Conservation (phyloP, 192 early-diverging fungal genomes). For the Coemansia sp. region DNA sequence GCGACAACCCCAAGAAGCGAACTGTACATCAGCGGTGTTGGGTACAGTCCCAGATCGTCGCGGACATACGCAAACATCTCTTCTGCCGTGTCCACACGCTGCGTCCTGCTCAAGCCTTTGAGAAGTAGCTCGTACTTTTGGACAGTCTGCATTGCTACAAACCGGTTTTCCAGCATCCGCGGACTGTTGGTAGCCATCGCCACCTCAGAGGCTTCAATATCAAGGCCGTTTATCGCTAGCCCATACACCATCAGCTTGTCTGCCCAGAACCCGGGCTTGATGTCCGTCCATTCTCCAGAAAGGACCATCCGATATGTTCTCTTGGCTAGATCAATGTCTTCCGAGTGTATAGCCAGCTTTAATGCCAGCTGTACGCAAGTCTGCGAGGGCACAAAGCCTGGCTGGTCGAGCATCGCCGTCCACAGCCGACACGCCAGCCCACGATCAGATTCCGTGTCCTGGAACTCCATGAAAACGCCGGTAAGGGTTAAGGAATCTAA, state of each 20-base stretch:
- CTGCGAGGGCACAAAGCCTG: constrained; percentile 32
- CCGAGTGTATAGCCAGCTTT: constrained; percentile 28
- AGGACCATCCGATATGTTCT: constrained; percentile 33
- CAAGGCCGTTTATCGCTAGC: constrained; percentile 36
- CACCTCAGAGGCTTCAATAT: constrained; percentile 34
- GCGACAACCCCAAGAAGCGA: constrained; percentile 39
- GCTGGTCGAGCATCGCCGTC: constrained; percentile 13
- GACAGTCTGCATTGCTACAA: constrained; percentile 28
- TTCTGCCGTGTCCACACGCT: constrained; percentile 18
- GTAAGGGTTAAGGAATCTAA: constrained; percentile 21
- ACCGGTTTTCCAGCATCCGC: background rate
- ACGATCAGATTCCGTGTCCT: constrained; percentile 26
- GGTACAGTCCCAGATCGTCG: constrained; percentile 29
- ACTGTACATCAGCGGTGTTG: constrained; percentile 37
- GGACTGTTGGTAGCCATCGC: constrained; percentile 25
- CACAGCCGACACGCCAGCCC: constrained; percentile 40
- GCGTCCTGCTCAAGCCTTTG: constrained; percentile 29
- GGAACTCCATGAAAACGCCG: constrained; percentile 23
- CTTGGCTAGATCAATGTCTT: constrained; percentile 23
- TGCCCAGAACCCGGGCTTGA: constrained; percentile 37
- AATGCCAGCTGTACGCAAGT: constrained; percentile 40
- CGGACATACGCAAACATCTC: constrained; percentile 37
- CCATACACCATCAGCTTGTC: constrained; percentile 49
- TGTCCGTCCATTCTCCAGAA: constrained; percentile 17
- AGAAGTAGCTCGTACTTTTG: constrained; percentile 48